Evolutionary conservation across 2,329 filamentous ascomycete species (phyloP), one percentile per base, ranked within the genome.

Genomic region (Talaromyces rugulosus): DNA sequence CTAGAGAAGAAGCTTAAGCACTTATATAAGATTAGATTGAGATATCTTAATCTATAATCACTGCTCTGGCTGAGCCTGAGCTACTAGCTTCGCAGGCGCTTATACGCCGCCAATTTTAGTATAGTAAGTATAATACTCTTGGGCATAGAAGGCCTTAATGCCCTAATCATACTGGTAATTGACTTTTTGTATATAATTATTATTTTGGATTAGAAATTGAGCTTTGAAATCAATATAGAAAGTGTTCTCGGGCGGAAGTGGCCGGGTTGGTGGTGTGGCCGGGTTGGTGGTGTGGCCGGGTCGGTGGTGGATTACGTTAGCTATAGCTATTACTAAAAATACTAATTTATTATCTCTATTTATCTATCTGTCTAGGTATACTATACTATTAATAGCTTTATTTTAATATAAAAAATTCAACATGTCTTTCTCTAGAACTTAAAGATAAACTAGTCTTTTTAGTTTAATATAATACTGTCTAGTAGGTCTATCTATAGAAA

Each of bases 101-200:
- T 30, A 4, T 54, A 54, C 27, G 4, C 51, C 27, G 14, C 14
- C 27, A 54, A 54, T 54, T 30, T 54, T 3, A 5, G 51, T 56
- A 5, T 56, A 56, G 33, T 40, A 28, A 56, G 16, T 56, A 6
- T 56, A 34, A 33, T 56, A 56, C 23, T 40, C 28, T 56, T 2
- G 31, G 33, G 14, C 23, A 56, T 40, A 56, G 33, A 56, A 56
- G 54, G 23, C 14, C 18, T 34, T 6, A 23, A 23, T 23, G 23
- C 23, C 23, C 23, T 23, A 23, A 23, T 23, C 23, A 2, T 23
- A 23, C 23, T 56, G 33, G 18, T 33, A 36, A 56, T 56, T 44
- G 44, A 47, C 23, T 58, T 58, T 58, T 58, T 47, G 27, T 58
- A 58, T 58, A 58, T 58, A 58, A 58, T 28, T 58, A 28, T 30